Base-by-base conservation (phyloP, 176 grass and related monocot genomes). In the Poa pratensis region DNA sequence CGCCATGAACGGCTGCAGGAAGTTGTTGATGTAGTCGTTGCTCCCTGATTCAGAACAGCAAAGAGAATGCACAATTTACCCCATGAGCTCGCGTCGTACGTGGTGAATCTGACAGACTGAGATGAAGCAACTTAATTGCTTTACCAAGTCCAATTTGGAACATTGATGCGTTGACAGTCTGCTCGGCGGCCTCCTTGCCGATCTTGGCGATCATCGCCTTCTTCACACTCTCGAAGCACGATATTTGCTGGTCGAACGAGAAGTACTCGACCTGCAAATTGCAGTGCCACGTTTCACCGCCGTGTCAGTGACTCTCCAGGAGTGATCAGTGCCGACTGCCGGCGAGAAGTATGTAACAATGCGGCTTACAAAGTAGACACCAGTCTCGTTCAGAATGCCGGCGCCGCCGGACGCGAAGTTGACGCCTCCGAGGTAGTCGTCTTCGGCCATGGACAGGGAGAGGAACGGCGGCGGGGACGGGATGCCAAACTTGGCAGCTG, bases 11-110 rank as follows among this genome's bases (percentile, higher is more conserved):
- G 96, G 88, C 75, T 93, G 88, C 86, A 99, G 59, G 90, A 94
- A 99, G 86, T 99, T 99, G 81, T 96, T 99, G 85, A 98, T 88
- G 75, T 99, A 99, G 75, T 96, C 96, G 60, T 99, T 99, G 96
- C 96, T 99, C 77, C 96, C 96, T 98, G 7, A 18, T 74, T 22
- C 55, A 77, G 24, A 74, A 57, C 30, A 69, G 11, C 14, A 79
- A 50, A 5, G 13, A 14, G 14, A 51, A 17, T 50, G 0, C 16
- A 11, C 7, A 5, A 0, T 50, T 18, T 3, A 27, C 18, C 30
- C 72, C 45, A 52, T 30, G 5, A 19, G 72, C 26, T 32, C 26
- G 16, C 23, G 8, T 18, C 16, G 15, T 30, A 1, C 15, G 14
- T 17, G 9, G 42, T 34, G n/a, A 20, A 55, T 2, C 7, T 11